phyloP scores from a whole-genome alignment of 2,329 filamentous ascomycete species.

The Ceratocystis eucalypticola region DNA sequence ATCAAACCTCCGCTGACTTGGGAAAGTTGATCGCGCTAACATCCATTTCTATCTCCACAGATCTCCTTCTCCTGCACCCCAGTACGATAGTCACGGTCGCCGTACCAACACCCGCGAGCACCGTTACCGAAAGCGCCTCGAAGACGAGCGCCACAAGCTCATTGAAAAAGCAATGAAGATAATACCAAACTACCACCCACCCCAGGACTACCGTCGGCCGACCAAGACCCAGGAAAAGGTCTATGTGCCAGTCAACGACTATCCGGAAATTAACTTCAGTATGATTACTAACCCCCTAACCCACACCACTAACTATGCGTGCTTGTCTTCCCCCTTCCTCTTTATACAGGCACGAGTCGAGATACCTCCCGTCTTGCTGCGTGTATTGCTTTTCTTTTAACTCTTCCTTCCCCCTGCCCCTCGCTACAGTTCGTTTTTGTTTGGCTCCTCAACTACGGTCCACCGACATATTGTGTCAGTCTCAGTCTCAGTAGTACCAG shows the following conservation, averaged over 20 bases:
- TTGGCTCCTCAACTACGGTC: constrained; percentile 12
- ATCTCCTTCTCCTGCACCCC: constrained; percentile 86
- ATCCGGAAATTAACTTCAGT: constrained; percentile 99
- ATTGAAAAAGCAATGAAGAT: constrained; percentile 99
- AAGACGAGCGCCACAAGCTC: constrained; percentile 97
- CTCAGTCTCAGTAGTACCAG: neutral
- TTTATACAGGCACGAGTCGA: constrained; percentile 20
- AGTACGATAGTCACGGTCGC: constrained; percentile 98
- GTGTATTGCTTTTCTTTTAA: constrained; percentile 18
- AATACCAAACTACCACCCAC: constrained; percentile 98
- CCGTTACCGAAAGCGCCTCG: constrained; percentile 92
- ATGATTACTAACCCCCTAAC: constrained; percentile 99
- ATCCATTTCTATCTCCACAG: constrained; percentile 34
- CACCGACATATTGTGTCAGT: neutral
- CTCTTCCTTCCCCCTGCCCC: neutral
- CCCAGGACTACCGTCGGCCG: constrained; percentile 93
- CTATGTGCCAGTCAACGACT: constrained; percentile 99
- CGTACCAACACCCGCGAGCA: constrained; percentile 99
- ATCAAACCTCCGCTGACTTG: neutral
- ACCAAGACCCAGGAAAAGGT: constrained; percentile 99
- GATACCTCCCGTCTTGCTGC: constrained; percentile 23
- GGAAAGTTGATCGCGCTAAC: neutral
- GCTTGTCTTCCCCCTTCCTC: constrained; percentile 25
- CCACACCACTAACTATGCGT: constrained; percentile 34
- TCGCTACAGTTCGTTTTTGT: constrained; percentile 25